phyloP scores from a whole-genome alignment of 2,329 filamentous ascomycete species.

The Curvularia eragrostidis region DNA sequence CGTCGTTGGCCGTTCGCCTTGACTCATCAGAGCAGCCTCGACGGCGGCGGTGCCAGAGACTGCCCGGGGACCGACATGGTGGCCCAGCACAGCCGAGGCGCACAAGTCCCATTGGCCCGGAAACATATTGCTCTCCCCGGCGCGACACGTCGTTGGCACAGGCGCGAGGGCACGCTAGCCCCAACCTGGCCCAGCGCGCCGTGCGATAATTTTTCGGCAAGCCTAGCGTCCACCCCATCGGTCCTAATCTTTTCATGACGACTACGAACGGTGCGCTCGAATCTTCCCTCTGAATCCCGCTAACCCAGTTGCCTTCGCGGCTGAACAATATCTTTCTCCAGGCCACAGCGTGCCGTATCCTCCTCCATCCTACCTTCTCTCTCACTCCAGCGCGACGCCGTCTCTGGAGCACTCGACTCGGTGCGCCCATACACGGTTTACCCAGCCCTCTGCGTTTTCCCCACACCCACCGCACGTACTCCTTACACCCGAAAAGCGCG shows the following conservation, averaged over 20 bases:
- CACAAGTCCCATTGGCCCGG: constrained; percentile 27
- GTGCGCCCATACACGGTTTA: constrained; percentile 20
- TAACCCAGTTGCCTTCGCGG: constrained; percentile 33
- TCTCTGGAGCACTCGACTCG: constrained; percentile 18
- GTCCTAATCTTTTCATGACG: constrained; percentile 30
- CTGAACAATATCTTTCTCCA: constrained; percentile 34
- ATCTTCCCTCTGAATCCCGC: constrained; percentile 38
- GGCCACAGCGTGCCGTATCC: constrained; percentile 34
- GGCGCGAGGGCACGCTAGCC: constrained; percentile 6
- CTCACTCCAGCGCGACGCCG: constrained; percentile 15
- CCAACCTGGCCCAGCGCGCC: constrained; percentile 14
- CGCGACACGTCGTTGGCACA: constrained; percentile 19
- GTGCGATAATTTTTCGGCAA: constrained; percentile 29
- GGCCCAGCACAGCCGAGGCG: background rate
- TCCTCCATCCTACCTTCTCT: constrained; percentile 18
- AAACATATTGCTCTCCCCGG: constrained; percentile 24
- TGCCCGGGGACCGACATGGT: constrained; percentile 29
- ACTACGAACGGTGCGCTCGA: constrained; percentile 34
- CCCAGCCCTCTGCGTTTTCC: constrained; percentile 24
- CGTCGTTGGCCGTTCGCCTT: constrained; percentile 30
- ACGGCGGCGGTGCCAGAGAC: constrained; percentile 29
- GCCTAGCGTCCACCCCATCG: constrained; percentile 20
- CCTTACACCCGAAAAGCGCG: constrained; percentile 66
- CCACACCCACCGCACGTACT: constrained; percentile 20
- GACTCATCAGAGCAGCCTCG: constrained; percentile 23